Evolutionary conservation across 305 asterid species (phyloP), one percentile per base, ranked within the genome.

Genomic region (Plantago rigida): DNA sequence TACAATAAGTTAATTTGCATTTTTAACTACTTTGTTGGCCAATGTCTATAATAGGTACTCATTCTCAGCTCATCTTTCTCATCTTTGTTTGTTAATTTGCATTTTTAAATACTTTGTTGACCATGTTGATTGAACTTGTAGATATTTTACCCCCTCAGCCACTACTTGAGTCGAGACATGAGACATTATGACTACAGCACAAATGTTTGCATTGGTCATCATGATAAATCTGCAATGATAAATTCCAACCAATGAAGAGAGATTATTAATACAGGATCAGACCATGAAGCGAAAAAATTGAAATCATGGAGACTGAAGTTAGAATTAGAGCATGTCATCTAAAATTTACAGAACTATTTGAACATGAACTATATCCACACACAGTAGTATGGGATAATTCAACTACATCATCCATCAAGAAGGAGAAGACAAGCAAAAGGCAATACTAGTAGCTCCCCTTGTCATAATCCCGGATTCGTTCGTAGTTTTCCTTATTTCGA

Each of bases 401-500:
- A 51, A 51, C 57, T 51, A 51, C 19, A 17, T 17, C 57, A 51
- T 51, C 57, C 34, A 29, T 29, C 34, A 3, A 29, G 34, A 19
- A 51, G 34, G 13, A 24, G 57, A 13, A 51, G 24, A 5, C 56
- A 17, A 51, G 56, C 29, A 56, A 22, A 17, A 3, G 45, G 34
- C 34, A 29, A 29, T 29, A 29, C 0, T 29, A 29, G 34, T 13
- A 45, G 59, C 77, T 65, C 63, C 7, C 57, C 51, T 31, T 42
- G 39, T 17, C 44, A 1, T 41, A 62, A 68, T 58, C 63, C 66
- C 31, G 10, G 56, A 52, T 17, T 17, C 0, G 19, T 72, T 61
- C 46, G 29, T 19, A 26, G 17, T 46, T 42, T 49, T 45, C 49
- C 44, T 66, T 62, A 48, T 63, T 69, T 58, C 31, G 34, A 51